Evolutionary conservation across 176 grass and related monocot genomes (phyloP).

Genomic region (Oryza meridionalis): DNA sequence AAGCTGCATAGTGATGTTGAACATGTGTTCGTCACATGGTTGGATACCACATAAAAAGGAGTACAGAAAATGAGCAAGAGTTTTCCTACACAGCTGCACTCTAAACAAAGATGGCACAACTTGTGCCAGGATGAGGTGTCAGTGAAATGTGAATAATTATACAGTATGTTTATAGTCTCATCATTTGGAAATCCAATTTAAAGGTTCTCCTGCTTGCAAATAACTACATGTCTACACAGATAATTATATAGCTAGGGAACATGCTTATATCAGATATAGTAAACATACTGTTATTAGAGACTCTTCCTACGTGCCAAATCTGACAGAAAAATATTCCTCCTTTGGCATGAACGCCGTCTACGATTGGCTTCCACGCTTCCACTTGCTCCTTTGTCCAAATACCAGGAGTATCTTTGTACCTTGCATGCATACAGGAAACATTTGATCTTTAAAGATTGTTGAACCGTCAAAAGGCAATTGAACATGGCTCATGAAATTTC

Average conservation of each 20-base stretch:
- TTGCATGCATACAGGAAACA: slow-evolving; percentile 27
- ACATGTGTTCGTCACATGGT: background rate
- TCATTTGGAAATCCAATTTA: slow-evolving; percentile 18
- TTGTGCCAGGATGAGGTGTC: background rate
- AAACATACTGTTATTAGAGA: slow-evolving; percentile 57
- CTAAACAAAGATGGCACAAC: background rate
- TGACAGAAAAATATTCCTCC: slow-evolving; percentile 72
- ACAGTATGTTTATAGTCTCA: background rate
- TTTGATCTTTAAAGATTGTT: background rate
- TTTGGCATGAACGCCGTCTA: slow-evolving; percentile 56
- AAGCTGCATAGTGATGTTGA: slow-evolving; percentile 34
- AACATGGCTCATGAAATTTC: background rate
- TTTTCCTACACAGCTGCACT: background rate
- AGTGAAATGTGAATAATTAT: background rate
- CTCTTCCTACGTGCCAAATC: slow-evolving; percentile 66
- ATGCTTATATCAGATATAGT: background rate
- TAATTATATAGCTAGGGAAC: background rate
- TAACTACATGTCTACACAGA: background rate
- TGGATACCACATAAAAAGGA: background rate
- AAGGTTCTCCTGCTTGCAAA: background rate
- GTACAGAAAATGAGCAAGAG: background rate
- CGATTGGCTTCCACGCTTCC: slow-evolving; percentile 77
- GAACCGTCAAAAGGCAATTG: background rate
- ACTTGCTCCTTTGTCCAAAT: slow-evolving; percentile 74
- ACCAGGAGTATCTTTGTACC: slow-evolving; percentile 63